Evolutionary conservation across 169 alveolate species (phyloP).

Genomic region (Cryptosporidium viatorum): DNA sequence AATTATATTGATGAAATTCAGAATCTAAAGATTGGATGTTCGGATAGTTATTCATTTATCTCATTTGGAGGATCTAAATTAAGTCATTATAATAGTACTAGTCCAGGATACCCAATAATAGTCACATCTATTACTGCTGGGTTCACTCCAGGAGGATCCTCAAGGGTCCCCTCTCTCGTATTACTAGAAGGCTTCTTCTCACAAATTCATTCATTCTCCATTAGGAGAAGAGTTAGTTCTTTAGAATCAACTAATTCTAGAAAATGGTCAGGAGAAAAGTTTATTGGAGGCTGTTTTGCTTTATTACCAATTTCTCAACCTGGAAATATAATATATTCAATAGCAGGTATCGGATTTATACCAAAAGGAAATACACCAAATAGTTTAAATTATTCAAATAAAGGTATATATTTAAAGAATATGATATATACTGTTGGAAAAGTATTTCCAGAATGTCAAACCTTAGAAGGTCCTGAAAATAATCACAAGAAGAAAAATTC

Average conservation of each 20-base stretch:
- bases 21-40: slow-evolving; percentile 53
- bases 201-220: slow-evolving; percentile 21
- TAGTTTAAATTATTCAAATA: slow-evolving; percentile 5
- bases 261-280: slow-evolving; percentile 62
- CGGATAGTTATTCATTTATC: slow-evolving; percentile 42
- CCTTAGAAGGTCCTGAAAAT: slow-evolving; percentile 48
- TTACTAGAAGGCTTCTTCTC: slow-evolving; percentile 54
- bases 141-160: slow-evolving; percentile 11
- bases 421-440: slow-evolving; percentile 32
- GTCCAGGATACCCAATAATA: slow-evolving; percentile 29
- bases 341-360: slow-evolving; percentile 62
- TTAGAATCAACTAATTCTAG: slow-evolving; percentile 41
- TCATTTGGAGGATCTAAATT: slow-evolving; percentile 69
- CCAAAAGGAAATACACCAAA: slow-evolving; percentile 9
- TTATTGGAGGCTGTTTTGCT: slow-evolving; percentile 66
- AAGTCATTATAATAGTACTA: slow-evolving; percentile 53
- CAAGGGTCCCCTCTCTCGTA: slow-evolving; percentile 37
- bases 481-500: slow-evolving; percentile 19
- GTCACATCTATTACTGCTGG: slow-evolving; percentile 36
- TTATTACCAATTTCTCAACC: slow-evolving; percentile 56
- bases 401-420: slow-evolving; percentile 49
- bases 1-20: slow-evolving; percentile 45
- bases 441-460: slow-evolving; percentile 53
- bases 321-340: slow-evolving; percentile 47
- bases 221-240: slow-evolving; percentile 32